Base-by-base conservation (phyloP, 2,329 filamentous ascomycete species). In the Alternaria tenuissima region DNA sequence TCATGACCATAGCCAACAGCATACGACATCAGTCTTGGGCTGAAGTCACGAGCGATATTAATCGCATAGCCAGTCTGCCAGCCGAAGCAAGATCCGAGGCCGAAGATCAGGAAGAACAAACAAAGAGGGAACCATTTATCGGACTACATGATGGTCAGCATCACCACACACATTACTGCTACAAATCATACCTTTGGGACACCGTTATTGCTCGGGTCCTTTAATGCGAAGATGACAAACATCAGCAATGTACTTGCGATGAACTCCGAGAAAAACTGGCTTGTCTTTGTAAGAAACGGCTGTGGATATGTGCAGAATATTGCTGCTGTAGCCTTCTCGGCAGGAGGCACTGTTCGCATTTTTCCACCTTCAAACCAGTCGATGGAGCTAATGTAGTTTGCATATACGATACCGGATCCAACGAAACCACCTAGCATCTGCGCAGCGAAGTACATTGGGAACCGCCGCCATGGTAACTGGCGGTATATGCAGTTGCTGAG, bases 31-130 rank as follows among this genome's bases (percentile, higher is more conserved):
- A 92, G 76, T 11, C 90, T 82, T 9, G 89, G 89, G 1, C 89
- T 88, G 71, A 92, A 90, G 65, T 93, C 90, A 76, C 90, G 84
- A 36, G 89, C 90, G 42, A 91, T 77, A 70, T 92, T 92, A 65
- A 92, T 91, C 1, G 89, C 90, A 77, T 91, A 93, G 38, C 90
- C 89, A 1, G 90, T 93, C 75, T 92, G 86, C 88, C 88, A 92
- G 7, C 90, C 90, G 69, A 91, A 92, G 72, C 88, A 90, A 32
- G 88, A 87, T 18, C 89, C 89, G 22, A 92, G 87, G 7, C 89
- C 90, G 71, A 92, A 92, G 63, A 92, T 88, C 48, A 92, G 80
- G 77, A 92, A 91, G 78, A 91, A 90, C 6, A 92, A 78, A 7
- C 81, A 85, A 2, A 92, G 78, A 0, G 89, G 77, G 43, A 78